phyloP scores from a whole-genome alignment of 2,329 filamentous ascomycete genomes.

The Metarhizium sp. region DNA sequence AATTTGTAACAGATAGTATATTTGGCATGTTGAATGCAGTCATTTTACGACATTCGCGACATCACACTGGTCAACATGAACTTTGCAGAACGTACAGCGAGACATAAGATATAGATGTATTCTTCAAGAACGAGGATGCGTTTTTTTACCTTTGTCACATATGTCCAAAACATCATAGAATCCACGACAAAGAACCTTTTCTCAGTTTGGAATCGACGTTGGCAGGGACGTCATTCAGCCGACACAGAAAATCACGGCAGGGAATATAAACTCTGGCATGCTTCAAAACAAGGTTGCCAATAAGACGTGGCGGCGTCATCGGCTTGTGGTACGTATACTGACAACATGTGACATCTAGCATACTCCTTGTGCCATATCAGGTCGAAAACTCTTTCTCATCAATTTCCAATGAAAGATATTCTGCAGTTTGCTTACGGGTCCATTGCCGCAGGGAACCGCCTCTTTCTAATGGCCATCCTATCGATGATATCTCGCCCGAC shows the following conservation, averaged over 20 bases:
- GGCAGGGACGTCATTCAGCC: constrained; percentile 5
- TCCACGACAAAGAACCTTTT: constrained; percentile 21
- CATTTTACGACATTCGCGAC: not conserved
- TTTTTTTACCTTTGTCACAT: constrained; percentile 1
- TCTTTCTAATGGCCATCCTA: constrained; percentile 23
- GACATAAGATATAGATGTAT: constrained; percentile 15
- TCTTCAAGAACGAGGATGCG: constrained; percentile 6
- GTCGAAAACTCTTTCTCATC: not conserved
- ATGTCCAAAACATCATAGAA: constrained; percentile 7
- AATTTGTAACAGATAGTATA: constrained; percentile 54
- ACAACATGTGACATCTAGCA: not conserved
- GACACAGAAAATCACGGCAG: not conserved
- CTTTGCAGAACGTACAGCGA: constrained; percentile 39
- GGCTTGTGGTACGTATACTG: constrained; percentile 19
- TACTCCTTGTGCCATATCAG: constrained; percentile 1
- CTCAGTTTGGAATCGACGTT: constrained; percentile 21
- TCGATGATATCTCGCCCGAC: constrained; percentile 20
- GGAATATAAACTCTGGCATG: not conserved
- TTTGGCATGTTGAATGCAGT: constrained; percentile 29
- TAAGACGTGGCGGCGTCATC: constrained; percentile 13
- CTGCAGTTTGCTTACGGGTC: constrained; percentile 25
- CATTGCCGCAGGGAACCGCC: constrained; percentile 20
- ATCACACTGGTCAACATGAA: not conserved
- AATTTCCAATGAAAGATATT: not conserved
- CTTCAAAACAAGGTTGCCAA: constrained; percentile 9